A percentile compares a stretch with the other conserved stretches of the same genome.
These are phyloP conservation scores for Ophiostoma angusticollis DNA, from an alignment of 2,329 filamentous ascomycete genomes.

Conservation along the genomic window DNA sequence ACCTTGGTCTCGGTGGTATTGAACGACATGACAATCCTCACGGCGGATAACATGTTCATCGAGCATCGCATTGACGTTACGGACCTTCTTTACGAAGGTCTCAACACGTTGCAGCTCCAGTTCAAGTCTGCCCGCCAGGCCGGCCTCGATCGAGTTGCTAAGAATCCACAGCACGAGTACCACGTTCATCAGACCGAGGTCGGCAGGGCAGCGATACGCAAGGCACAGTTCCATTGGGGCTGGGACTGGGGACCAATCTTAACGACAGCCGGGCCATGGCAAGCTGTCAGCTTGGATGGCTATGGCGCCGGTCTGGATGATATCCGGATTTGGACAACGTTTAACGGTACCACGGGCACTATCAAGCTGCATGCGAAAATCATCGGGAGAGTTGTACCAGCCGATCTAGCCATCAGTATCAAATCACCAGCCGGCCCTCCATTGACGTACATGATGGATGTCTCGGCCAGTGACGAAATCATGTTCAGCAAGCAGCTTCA, in stretches of 20 bases:
- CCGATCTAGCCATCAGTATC: background rate
- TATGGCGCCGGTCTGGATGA: slow-evolving; percentile 42
- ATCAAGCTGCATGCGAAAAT: background rate
- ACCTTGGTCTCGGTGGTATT: slow-evolving; percentile 47
- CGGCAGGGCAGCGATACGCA: slow-evolving; percentile 7
- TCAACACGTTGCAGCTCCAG: slow-evolving; percentile 39
- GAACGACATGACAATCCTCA: slow-evolving; percentile 38
- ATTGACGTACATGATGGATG: no score
- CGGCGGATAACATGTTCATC: slow-evolving; percentile 51
- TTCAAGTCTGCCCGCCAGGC: slow-evolving; percentile 29
- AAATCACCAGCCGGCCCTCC: no score
- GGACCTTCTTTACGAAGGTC: slow-evolving; percentile 21
- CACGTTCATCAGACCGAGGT: slow-evolving; percentile 10
- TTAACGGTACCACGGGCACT: background rate
- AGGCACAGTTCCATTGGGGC: slow-evolving; percentile 48
- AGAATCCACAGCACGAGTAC: slow-evolving; percentile 5
- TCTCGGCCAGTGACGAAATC: no score
- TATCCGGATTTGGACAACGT: background rate
- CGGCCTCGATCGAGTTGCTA: background rate
- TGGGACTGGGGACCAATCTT: slow-evolving; percentile 60
- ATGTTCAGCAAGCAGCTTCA: no score
- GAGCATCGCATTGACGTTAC: slow-evolving; percentile 42
- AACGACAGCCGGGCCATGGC: slow-evolving; percentile 53
- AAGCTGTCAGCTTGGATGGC: slow-evolving; percentile 50
- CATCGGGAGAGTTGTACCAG: background rate